Evolutionary conservation across 148 eudicot genomes (phyloP), one percentile per base, ranked within the genome.

Genomic region (Camellia sinensis): DNA sequence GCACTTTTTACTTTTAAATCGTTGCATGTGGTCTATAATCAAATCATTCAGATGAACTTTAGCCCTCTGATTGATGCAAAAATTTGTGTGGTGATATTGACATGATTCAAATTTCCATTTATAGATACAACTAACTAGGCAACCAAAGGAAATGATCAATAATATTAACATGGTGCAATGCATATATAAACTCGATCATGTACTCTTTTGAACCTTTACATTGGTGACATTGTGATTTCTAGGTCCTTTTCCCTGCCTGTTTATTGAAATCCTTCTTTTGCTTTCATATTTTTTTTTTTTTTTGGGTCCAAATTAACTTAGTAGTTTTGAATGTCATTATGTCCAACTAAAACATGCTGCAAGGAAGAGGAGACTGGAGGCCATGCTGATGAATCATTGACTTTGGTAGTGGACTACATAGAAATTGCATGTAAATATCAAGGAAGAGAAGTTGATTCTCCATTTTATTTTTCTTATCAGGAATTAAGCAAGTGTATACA

Each of bases 261-360:
- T 71, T 19, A 19, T 66, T 0, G 18, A 40, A 40, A 43, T 77
- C 6, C 62, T 77, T 43, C 37, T 5, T 64, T 15, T 6, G 6
- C 19, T 54, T 54, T 37, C 10, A n/a, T 62, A 2, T 3, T 0
- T 22, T 40, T 3, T 21, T 71, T 29, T 10, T 71, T 21, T 21
- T 12, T 76, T 7, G 65, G 43, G 43, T 71, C 29, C 56, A 45
- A 19, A 48, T 14, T 12, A 68, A 67, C 2, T 50, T n/a, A n/a
- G 56, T 82, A 7, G 63, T 22, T 63, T 17, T 78, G 14, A 29
- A 22, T 18, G 6, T 8, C 73, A 2, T 29, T 15, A 1, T 71
- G 59, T 74, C 6, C 18, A 11, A 73, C 89, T 95, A 83, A 95
- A 92, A 86, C 87, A 85, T 68, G 97, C 96, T 66, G 98, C 98